A percentile compares a stretch with the other conserved stretches of the same genome.
phyloP scores from a whole-genome alignment of 345 rosid species.

The Bretschneidera sinensis region DNA sequence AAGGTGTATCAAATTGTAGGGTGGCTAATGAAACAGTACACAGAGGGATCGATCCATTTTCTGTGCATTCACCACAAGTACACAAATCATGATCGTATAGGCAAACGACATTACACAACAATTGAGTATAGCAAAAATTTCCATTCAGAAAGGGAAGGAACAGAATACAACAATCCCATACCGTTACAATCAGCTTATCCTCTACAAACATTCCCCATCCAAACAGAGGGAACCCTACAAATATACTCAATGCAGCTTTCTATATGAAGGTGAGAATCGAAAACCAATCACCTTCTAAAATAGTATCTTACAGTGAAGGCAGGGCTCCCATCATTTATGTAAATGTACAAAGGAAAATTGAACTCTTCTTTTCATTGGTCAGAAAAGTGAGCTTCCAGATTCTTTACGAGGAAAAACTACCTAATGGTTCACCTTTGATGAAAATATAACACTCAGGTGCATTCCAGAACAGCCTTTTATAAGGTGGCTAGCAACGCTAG shows the following conservation, averaged over 20 bases:
- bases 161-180: not conserved
- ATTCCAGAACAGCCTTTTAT: not conserved
- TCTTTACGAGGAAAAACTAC: not conserved
- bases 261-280: not conserved
- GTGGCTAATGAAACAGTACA: too few relatives aligned
- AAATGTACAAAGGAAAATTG: conserved; percentile 8
- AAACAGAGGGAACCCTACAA: too few relatives aligned
- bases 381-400: conserved; percentile 1
- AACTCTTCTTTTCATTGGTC: conserved; percentile 4
- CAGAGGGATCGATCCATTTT: too few relatives aligned
- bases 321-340: conserved; percentile 3
- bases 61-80: too few relatives aligned
- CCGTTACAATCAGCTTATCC: too few relatives aligned
- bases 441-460: not conserved
- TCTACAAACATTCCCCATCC: too few relatives aligned
- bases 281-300: conserved; percentile 15
- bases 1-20: too few relatives aligned
- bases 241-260: not conserved
- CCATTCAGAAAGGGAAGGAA: not conserved
- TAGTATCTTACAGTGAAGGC: conserved; percentile 21
- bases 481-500: not conserved
- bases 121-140: not conserved
- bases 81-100: not conserved
- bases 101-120: too few relatives aligned
- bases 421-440: conserved; percentile 1